phyloP scores from a whole-genome alignment of 768 basidiomycete species.

The Amanita phalloides region DNA sequence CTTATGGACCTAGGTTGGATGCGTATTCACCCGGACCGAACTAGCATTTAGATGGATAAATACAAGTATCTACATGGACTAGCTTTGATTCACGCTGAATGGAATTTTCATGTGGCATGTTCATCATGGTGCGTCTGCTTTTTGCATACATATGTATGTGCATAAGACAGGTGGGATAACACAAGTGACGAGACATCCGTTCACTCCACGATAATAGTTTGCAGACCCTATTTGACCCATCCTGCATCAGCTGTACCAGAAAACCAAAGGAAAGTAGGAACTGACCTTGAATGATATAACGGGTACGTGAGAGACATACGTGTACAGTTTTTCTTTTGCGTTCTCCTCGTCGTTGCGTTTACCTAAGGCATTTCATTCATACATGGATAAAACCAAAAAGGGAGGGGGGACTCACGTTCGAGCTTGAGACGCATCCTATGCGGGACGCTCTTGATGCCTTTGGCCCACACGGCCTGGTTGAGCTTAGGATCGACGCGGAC shows the following conservation, averaged over 20 bases:
- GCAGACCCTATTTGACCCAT: background rate
- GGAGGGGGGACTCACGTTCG: constrained; percentile 47
- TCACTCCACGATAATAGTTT: constrained; percentile 3
- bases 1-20: constrained; percentile 6
- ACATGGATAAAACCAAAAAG: background rate
- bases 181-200: background rate
- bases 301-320: constrained; percentile 75
- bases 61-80: background rate
- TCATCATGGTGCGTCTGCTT: background rate
- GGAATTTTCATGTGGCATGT: background rate
- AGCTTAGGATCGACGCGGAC: constrained; percentile 92
- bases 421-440: constrained; percentile 88
- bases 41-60: background rate
- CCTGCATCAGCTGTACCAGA: background rate
- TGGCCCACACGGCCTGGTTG: constrained; percentile 93
- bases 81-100: background rate
- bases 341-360: constrained; percentile 99
- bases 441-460: constrained; percentile 90
- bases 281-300: constrained; percentile 80
- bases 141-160: background rate
- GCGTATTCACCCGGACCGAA: background rate
- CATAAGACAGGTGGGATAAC: background rate
- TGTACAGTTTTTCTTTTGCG: constrained; percentile 96
- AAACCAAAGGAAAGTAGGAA: background rate
- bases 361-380: constrained; percentile 31